Base-by-base conservation (phyloP, 2,329 filamentous ascomycete species). In the Trichoderma endophyticum region DNA sequence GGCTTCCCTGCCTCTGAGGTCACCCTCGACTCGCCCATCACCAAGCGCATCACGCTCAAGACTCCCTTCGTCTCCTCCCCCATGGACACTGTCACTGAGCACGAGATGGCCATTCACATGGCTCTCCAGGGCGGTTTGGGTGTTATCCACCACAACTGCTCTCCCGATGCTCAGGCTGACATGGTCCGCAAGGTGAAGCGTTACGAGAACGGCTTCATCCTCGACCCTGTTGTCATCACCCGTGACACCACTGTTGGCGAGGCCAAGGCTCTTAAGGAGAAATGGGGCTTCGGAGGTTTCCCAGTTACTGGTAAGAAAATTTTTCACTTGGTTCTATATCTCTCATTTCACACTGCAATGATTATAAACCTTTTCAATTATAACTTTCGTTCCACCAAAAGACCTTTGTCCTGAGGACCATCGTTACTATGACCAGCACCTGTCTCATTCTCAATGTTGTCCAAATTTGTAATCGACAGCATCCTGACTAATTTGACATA, bases 381-480 rank as follows among this genome's bases (percentile, higher is more conserved):
- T 98, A 98, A 98, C 96, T 99, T 99, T 99, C 96, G 96, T 99
- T 99, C 96, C 95, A 95, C 96, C 94, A 93, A 88, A 97, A 89
- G 92, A 93, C 91, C 88, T 74, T 88, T 89, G 93, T 93, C 88
- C 86, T 97, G 94, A 89, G 93, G 94, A 97, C 84, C 75, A 73
- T 73, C 71, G 74, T 75, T 80, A 79, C 76, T 78, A 81, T 80
- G 81, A 84, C 73, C 73, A 74, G 75, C 73, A 74, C 72, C 63
- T 48, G 68, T 74, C 71, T 72, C 39, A 72, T 75, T 71, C 36
- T 36, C 36, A 34, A 18, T 48, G 39, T 12, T n/a, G 34, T 69
- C n/a, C n/a, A 5, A 69, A 48, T n/a, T 15, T 30, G 54, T n/a
- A 48, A 8, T 60, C 18, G 18, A n/a, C 65, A 30, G 24, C 36